Percentiles rank a stretch among this genome's conserved stretches.
phyloP scores from a whole-genome alignment of 768 basidiomycete genomes.

The Boletus speciosus region DNA sequence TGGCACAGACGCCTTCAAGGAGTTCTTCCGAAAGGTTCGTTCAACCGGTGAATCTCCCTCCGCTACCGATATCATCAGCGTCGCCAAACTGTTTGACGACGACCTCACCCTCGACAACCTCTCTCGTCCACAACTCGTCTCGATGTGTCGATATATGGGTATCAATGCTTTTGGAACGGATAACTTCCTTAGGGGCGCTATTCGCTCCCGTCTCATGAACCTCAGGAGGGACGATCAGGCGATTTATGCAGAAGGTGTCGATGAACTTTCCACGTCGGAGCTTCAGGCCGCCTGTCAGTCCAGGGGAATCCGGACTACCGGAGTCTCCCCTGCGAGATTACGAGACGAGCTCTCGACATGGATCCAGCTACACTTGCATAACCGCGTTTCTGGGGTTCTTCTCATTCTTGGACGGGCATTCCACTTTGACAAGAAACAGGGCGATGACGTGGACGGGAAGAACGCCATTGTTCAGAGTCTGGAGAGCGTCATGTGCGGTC shows the following conservation, averaged over 20 bases:
- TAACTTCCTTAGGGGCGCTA: constrained; percentile 92
- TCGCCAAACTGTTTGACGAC: constrained; percentile 95
- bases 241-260: constrained; percentile 86
- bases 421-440: constrained; percentile 78
- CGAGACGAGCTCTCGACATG: constrained; percentile 89
- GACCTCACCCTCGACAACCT: constrained; percentile 98
- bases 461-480: constrained; percentile 75
- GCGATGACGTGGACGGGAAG: constrained; percentile 79
- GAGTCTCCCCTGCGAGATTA: constrained; percentile 82
- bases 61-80: constrained; percentile 82
- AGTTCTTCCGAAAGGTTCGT: constrained; percentile 98
- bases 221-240: constrained; percentile 91
- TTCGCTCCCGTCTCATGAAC: constrained; percentile 77
- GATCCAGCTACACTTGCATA: constrained; percentile 88
- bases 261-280: constrained; percentile 86
- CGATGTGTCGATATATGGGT: constrained; percentile 97
- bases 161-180: constrained; percentile 98
- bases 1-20: constrained; percentile 94
- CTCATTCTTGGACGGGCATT: constrained; percentile 94
- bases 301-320: constrained; percentile 86
- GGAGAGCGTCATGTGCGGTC: constrained; percentile 84
- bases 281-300: constrained; percentile 91
- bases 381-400: constrained; percentile 90
- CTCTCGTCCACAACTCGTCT: constrained; percentile 95
- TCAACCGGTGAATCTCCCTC: constrained; percentile 95